Evolutionary conservation across 805 yeast genomes (phyloP), one percentile per base, ranked within the genome.

Genomic region (Brettanomyces naardenensis): DNA sequence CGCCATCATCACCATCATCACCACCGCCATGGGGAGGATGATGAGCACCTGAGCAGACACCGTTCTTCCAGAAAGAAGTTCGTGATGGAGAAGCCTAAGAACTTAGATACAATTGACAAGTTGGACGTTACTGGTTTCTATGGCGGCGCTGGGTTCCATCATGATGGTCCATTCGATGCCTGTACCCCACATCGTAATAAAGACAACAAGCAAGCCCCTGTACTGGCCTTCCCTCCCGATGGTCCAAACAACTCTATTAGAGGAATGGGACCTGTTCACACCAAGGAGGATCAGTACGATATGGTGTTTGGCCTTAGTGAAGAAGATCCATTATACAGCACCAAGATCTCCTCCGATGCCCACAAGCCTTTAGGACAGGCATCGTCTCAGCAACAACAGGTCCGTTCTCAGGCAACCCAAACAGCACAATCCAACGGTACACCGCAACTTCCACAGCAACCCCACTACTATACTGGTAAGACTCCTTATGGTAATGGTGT

Each of bases 131-230:
- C 97, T 10, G 97, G 95, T 1, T 71, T 89, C 44, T 89, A 85
- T 56, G 97, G 96, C 19, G 80, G 85, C 35, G 86, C 87, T 14
- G 86, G 94, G 2, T 92, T 92, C 71, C 98, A 92, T 61, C 97
- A 92, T 60, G 98, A 92, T 63, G 98, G 98, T 10, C 98, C 98
- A 13, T 92, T 92, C 58, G 98, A 92, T 58, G 98, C 98, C 1
- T 90, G 97, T 60, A 84, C 94, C 3, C 97, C 98, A 6, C 95
- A 86, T 59, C 78, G 97, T 58, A 92, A 92, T 62, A 84, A 82
- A 62, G 64, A 62, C 46, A 66, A 69, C 15, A 71, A 67, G 53
- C 78, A 76, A 33, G 95, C 97, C 0, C 98, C 98, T 4, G 96
- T 92, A 13, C 67, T 77, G 65, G 98, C 98, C 1, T 92, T 90